These are phyloP conservation scores for Neurospora africana DNA, from an alignment of 495 filamentous ascomycete species.

Conservation along the genomic window DNA sequence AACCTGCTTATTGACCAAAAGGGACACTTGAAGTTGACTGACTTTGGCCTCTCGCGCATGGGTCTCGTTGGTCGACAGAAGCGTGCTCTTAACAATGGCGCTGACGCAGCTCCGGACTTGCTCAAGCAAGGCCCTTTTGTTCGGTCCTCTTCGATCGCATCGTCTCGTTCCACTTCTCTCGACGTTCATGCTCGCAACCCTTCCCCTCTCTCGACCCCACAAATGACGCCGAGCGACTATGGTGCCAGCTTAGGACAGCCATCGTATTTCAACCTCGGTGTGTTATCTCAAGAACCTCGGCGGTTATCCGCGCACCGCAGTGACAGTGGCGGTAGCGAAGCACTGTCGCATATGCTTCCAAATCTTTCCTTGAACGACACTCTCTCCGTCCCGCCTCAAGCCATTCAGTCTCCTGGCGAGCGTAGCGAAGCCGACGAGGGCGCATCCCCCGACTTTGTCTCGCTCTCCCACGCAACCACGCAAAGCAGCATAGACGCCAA, in stretches of 20 bases:
- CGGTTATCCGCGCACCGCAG: constrained; percentile 81
- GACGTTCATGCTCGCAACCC: constrained; percentile 65
- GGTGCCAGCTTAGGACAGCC: constrained; percentile 59
- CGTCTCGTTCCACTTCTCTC: constrained; percentile 91
- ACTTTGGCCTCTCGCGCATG: constrained; percentile 97
- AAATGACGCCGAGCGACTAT: constrained; percentile 70
- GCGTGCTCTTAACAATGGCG: constrained; percentile 68
- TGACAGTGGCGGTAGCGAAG: constrained; percentile 84
- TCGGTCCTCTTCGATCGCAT: constrained; percentile 72
- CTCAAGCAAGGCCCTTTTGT: constrained; percentile 88
- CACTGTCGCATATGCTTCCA: constrained; percentile 71
- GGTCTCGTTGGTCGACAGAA: constrained; percentile 94
- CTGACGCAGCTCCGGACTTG: constrained; percentile 77
- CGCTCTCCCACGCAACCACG: constrained; percentile 52
- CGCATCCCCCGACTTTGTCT: constrained; percentile 60
- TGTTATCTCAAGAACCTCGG: constrained; percentile 61
- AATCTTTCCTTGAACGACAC: constrained; percentile 70
- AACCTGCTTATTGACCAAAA: constrained; percentile 96
- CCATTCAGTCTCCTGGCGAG: constrained; percentile 49
- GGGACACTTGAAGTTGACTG: constrained; percentile 91
- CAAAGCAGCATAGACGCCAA: constrained; percentile 31
- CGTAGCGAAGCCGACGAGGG: constrained; percentile 40
- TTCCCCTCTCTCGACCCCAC: constrained; percentile 74
- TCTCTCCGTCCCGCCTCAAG: constrained; percentile 24
- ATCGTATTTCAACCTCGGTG: constrained; percentile 80